Percentiles rank a stretch among this genome's conserved stretches.
Evolutionary conservation across 345 rosid species (phyloP).

Genomic region (Boechera retrofracta): DNA sequence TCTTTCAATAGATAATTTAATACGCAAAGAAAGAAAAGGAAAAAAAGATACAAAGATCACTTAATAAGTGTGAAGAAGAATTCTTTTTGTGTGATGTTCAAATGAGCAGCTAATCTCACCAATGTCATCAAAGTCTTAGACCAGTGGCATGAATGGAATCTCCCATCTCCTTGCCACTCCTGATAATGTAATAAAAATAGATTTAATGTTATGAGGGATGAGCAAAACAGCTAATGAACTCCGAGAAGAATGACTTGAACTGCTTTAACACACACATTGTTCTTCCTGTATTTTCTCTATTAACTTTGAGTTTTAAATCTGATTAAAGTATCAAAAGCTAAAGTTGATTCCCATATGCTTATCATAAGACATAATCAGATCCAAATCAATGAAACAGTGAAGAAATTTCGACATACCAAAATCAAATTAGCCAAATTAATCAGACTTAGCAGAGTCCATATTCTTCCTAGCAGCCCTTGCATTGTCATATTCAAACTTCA

Average conservation of each 20-base stretch:
- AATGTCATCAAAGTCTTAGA: conserved; percentile 19
- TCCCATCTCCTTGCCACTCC: conserved; percentile 8
- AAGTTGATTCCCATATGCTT: conserved; percentile 14
- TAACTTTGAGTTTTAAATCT: background rate
- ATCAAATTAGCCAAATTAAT: conserved; percentile 45
- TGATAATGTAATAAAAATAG: background rate
- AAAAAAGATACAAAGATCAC: background rate
- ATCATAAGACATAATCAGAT: conserved; percentile 11
- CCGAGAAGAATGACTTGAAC: background rate
- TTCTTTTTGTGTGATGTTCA: conserved; percentile 21
- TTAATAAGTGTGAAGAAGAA: conserved; percentile 22
- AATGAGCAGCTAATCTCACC: conserved; percentile 28
- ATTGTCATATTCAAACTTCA: conserved; percentile 93
- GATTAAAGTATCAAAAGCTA: conserved; percentile 9
- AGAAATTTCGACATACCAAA: conserved; percentile 40
- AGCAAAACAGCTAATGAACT: conserved; percentile 12
- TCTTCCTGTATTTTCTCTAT: background rate
- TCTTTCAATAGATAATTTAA: conserved; percentile 10
- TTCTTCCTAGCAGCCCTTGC: conserved; percentile 78
- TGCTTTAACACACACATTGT: background rate
- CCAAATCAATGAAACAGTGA: conserved; percentile 17
- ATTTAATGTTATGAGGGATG: background rate
- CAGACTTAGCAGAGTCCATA: conserved; percentile 51
- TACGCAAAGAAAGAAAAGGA: background rate
- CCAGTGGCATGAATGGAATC: conserved; percentile 6